These are phyloP conservation scores for Fusarium euwallaceae DNA, from an alignment of 2,329 filamentous ascomycete species.

Conservation along the genomic window DNA sequence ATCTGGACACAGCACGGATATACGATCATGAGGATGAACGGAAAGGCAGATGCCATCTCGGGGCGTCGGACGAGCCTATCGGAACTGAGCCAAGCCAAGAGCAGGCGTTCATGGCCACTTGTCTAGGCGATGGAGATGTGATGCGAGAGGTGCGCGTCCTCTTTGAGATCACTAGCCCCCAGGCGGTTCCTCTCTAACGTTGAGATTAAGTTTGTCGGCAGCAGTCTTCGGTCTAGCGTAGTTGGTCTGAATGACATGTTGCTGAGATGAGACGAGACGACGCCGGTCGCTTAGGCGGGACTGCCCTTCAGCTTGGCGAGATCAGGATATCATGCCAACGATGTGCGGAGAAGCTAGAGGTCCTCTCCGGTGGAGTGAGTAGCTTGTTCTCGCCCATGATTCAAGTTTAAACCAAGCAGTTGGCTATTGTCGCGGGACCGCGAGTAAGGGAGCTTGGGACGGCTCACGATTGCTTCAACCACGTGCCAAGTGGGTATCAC, in stretches of 20 bases:
- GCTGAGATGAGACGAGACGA: not conserved
- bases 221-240: not conserved
- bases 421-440: not conserved
- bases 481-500: not conserved
- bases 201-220: not conserved
- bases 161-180: not conserved
- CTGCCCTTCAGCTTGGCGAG: not conserved
- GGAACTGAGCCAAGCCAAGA: not conserved
- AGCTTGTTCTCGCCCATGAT: not conserved
- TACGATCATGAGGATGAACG: not conserved
- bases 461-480: not conserved
- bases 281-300: not conserved
- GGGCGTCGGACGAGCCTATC: not conserved
- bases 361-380: not conserved
- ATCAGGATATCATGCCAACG: not conserved
- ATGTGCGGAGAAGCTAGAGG: not conserved
- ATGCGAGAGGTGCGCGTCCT: not conserved
- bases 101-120: not conserved
- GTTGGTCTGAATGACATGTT: not conserved
- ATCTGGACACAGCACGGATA: not conserved
- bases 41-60: not conserved
- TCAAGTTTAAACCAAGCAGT: not conserved
- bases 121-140: not conserved
- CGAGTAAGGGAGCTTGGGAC: not conserved
- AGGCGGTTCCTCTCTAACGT: not conserved